Evolutionary conservation across 306 rosid genomes (phyloP), one percentile per base, ranked within the genome.

Genomic region (Begonia fuchsioides): DNA sequence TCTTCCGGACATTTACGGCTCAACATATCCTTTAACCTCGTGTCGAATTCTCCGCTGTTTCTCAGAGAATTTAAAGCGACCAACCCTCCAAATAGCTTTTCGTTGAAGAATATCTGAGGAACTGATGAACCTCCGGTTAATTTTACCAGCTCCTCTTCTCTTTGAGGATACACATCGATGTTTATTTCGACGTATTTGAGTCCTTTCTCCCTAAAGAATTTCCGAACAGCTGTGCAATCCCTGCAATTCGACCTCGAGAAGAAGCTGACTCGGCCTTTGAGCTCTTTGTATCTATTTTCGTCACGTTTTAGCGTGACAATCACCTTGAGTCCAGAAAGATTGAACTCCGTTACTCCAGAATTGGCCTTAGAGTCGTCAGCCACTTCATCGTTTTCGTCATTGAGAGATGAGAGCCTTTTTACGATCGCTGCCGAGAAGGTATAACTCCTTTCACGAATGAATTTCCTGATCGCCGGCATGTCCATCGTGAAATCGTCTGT

Each of bases 81-180:
- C 38, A 92, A 58, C 0, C 98, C 96, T 0, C 98, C 98, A 0
- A 92, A 69, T 5, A 77, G 56, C 69, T 75, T 85, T 73, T 85
- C 94, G 79, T 92, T 92, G 76, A 92, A 85, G 86, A 92, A 92
- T 47, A 85, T 73, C 74, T 71, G 74, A 43, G 98, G 98, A 50
- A 92, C 98, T 2, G 87, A 39, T 6, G 59, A 9, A 38, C n/a
- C 59, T 0, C 93, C 98, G 0, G 98, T 73, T 40, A 92, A 60
- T 17, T 75, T 67, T 0, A 60, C n/a, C 0, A 90, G 76, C 79
- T 90, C 98, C 6, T 38, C 58, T 63, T 81, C 93, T 13, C 98
- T 60, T 58, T 68, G 68, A 0, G 67, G 66, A 41, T 50, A 92
- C 17, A 92, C 98, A 56, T 92, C 98, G 62, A 92, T 32, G 93